These are phyloP conservation scores for Rhizopus delemar DNA, from an alignment of 371 early-diverging fungal genomes.

Conservation along the genomic window DNA sequence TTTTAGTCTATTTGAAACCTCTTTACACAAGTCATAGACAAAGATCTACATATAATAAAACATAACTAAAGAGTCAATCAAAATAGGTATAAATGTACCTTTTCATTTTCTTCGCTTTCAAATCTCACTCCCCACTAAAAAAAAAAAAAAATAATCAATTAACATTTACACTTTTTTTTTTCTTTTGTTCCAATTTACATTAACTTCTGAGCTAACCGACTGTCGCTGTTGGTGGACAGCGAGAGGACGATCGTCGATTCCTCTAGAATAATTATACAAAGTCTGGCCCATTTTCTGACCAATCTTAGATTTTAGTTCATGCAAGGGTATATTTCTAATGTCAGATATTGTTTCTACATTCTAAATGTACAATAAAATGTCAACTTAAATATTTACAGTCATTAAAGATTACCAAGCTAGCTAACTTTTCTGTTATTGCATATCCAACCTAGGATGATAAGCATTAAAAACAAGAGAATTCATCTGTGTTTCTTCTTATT, in stretches of 20 bases:
- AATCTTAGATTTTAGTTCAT: constrained; percentile 57
- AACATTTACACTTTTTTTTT: neutral
- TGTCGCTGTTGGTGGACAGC: constrained; percentile 66
- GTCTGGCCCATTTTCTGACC: constrained; percentile 74
- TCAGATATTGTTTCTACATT: constrained; percentile 58
- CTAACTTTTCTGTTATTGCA: constrained; percentile 45
- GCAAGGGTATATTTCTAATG: constrained; percentile 40
- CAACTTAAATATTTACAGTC: too few species aligned
- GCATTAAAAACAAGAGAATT: neutral
- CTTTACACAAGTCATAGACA: constrained; percentile 50
- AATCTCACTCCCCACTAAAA: constrained; percentile 84
- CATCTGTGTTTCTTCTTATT: constrained; percentile 3
- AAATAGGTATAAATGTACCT: constrained; percentile 27
- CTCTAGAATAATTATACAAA: constrained; percentile 66
- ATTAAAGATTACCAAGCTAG: constrained; percentile 25
- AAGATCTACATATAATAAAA: constrained; percentile 33
- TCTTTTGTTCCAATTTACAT: constrained; percentile 27
- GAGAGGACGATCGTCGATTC: constrained; percentile 75
- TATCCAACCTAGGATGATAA: constrained; percentile 44
- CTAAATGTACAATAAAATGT: constrained; percentile 15
- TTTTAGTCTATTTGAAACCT: constrained; percentile 54
- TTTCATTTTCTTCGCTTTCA: constrained; percentile 63
- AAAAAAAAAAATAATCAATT: neutral
- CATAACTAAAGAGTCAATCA: neutral
- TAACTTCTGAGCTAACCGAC: constrained; percentile 76